Base-by-base conservation (phyloP, 495 filamentous ascomycete species). In the Glutinoglossum americanum region DNA sequence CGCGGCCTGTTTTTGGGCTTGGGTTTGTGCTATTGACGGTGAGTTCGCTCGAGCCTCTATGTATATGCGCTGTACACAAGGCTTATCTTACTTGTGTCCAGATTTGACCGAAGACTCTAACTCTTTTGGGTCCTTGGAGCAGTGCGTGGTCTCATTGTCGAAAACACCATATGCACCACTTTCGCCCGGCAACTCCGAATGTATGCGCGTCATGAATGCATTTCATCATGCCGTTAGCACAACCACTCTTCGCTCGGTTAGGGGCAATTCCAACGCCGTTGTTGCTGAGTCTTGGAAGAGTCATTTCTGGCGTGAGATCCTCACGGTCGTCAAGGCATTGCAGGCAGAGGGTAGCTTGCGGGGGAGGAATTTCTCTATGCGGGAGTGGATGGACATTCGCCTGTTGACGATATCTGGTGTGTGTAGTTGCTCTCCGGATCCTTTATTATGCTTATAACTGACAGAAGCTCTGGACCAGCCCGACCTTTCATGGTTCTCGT, bases 21-120 rank as follows among this genome's bases (percentile, higher is more conserved):
- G 60, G 58, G 53, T 62, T 28, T 62, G 60, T 19, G 44, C 61
- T n/a, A 25, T 62, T 47, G 60, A 62, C 33, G 60, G 60, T 62
- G 51, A 45, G 56, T 58, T 53, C 23, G 39, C 13, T 56, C 33
- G 21, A 41, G 5, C 28, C 15, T 56, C 19, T 21, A 28, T n/a
- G 2, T 11, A 41, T 56, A 17, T 26, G 17, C 33, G 25, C 32
- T 17, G 27, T 33, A 39, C 0, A 39, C 15, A 17, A 39, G 15
- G 13, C 37, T 39, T 15, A 39, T 11, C 1, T 39, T 39, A 1
- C 15, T 7, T 13, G 17, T 13, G 35, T 54, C 17, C 33, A 61
- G 60, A 61, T 30, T 11, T 61, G 17, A 61, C 60, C n/a, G 60
- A 61, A 33, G 37, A 60, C 17, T 23, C 21, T 7, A 49, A 61